These are phyloP conservation scores for Vigna unguiculata DNA, from an alignment of 306 rosid genomes.

Conservation along the genomic window DNA sequence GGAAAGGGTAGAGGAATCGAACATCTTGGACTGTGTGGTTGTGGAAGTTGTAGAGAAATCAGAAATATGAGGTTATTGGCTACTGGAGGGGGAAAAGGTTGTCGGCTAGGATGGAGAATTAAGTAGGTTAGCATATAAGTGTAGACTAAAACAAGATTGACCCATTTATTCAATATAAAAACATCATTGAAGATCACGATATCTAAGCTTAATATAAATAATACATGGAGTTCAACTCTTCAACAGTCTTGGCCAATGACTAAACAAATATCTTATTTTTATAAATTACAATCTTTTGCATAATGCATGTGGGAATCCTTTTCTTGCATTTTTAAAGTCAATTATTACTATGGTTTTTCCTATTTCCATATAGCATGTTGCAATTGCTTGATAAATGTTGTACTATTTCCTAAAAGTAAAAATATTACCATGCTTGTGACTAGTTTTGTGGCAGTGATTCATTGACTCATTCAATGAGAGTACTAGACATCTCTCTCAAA, in stretches of 20 bases:
- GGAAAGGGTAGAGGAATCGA: too few relatives aligned
- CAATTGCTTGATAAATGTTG: conserved; percentile 15
- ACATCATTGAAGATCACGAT: background rate
- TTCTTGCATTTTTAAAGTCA: background rate
- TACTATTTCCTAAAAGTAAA: background rate
- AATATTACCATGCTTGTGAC: background rate
- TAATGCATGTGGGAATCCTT: background rate
- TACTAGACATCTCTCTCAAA: conserved; percentile 92
- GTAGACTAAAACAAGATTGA: background rate
- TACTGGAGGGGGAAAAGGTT: too few relatives aligned
- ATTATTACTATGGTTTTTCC: background rate
- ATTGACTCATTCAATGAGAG: conserved; percentile 91
- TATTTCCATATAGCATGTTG: background rate
- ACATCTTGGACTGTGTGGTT: too few relatives aligned
- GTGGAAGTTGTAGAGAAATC: too few relatives aligned
- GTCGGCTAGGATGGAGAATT: too few relatives aligned
- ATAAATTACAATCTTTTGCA: background rate
- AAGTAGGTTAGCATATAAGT: too few relatives aligned
- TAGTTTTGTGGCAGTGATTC: conserved; percentile 74
- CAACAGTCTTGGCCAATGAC: background rate
- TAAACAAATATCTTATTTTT: background rate
- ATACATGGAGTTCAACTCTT: background rate
- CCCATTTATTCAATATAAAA: background rate
- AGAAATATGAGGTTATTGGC: too few relatives aligned
- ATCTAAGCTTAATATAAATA: background rate